Evolutionary conservation across 1,284 basidiomycete genomes (phyloP), one percentile per base, ranked within the genome.

Genomic region (Peniophora sp.): DNA sequence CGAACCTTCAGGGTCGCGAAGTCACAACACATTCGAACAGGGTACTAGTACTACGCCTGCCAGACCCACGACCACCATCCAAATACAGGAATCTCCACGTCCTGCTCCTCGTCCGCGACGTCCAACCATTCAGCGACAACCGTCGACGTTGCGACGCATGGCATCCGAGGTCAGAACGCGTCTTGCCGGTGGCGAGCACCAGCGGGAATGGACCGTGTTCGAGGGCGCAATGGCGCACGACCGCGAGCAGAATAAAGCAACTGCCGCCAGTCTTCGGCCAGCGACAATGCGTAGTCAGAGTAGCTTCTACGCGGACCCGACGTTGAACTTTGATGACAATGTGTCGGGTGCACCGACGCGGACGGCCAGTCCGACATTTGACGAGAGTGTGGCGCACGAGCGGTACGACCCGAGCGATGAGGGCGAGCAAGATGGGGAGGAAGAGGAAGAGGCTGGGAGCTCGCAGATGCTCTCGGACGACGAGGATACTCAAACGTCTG

Each of bases 141-240:
- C 27, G 27, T 32, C 27, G 27, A 12, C 27, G 27, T 32, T 32
- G 27, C 27, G 12, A 12, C 27, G 27, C 27, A 41, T 41, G 38
- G 19, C 38, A 16, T n/a, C 16, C 38, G 38, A 41, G 16, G 19
- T 41, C 16, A 41, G n/a, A 16, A 12, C 27, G 6, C 38, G 38
- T n/a, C 38, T 41, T 16, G 19, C 8, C 8, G n/a, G 38, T 16
- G 38, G 38, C 16, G n/a, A n/a, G 38, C 16, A 9, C 10, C 20
- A 36, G 2, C 51, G 50, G 10, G 72, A 79, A 65, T 89, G 87
- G 87, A 71, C 81, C 0, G 67, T 89, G 3, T 89, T 89, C 58
- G 77, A 74, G 2, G 81, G 88, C 59, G 63, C 85, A 34, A 85
- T 89, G 81, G 76, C 83, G 59, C 77, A 81, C 55, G 81, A 82